phyloP scores from a whole-genome alignment of 345 rosid genomes.

The Populus nigra region DNA sequence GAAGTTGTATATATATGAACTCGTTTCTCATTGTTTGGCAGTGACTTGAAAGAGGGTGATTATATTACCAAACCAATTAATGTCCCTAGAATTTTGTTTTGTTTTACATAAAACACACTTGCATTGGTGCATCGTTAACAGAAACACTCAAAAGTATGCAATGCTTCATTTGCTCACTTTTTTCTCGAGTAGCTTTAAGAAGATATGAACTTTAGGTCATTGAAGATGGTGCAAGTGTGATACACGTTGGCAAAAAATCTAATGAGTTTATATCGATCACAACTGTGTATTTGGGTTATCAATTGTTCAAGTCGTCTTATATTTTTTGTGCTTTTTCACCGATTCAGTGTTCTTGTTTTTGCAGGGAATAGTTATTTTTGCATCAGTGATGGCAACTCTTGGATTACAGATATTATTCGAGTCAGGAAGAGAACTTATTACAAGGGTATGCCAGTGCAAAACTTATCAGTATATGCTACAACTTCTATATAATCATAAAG shows the following conservation, averaged over 20 bases:
- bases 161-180: neutral
- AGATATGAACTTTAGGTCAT: neutral
- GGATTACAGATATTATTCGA: constrained; percentile 56
- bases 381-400: constrained; percentile 55
- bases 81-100: neutral
- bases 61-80: neutral
- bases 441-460: constrained; percentile 24
- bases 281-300: neutral
- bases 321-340: neutral
- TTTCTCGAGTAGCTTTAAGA: neutral
- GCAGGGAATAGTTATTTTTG: constrained; percentile 56
- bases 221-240: neutral
- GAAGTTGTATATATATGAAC: neutral
- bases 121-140: neutral
- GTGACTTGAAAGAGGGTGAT: neutral
- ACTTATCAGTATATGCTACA: neutral
- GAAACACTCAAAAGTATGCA: neutral
- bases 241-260: neutral
- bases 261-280: neutral
- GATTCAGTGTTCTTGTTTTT: neutral
- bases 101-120: neutral
- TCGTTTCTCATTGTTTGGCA: neutral
- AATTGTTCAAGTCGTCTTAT: neutral
- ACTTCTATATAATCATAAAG: neutral
- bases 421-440: constrained; percentile 47